Conservation (phyloP, 2,329 filamentous ascomycete genomes). For the Diaporthe sp. region DNA sequence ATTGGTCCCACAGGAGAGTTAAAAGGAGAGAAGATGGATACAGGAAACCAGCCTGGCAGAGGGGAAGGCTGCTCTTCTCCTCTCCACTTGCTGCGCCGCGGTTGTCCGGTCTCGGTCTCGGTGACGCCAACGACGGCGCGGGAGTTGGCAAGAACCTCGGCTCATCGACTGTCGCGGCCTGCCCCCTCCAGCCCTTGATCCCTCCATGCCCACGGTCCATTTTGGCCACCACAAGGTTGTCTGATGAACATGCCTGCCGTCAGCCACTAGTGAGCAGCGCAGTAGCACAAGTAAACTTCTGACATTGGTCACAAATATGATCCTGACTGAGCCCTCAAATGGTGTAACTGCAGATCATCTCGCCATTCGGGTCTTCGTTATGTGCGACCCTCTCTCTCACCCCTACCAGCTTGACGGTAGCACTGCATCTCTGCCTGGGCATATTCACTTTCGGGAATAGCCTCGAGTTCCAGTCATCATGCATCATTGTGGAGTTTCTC, state of each 20-base stretch:
- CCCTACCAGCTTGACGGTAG: too few relatives aligned
- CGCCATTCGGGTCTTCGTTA: not conserved
- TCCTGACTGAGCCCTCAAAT: not conserved
- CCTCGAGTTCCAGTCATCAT: not conserved
- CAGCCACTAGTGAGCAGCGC: not conserved
- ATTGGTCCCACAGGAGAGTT: conserved; percentile 8
- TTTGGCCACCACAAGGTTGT: not conserved
- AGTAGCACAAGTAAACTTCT: not conserved
- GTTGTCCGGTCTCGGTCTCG: conserved; percentile 20
- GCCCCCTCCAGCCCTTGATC: conserved; percentile 2
- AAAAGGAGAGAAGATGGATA: not conserved
- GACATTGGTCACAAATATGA: not conserved
- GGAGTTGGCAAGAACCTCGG: conserved; percentile 6
- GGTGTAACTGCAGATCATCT: not conserved
- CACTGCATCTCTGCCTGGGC: not conserved
- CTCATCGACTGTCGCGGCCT: conserved; percentile 6
- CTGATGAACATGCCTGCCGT: not conserved
- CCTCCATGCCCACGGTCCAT: not conserved
- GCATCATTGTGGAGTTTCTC: not conserved
- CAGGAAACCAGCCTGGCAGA: not conserved
- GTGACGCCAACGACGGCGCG: conserved; percentile 23
- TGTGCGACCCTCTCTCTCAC: not conserved
- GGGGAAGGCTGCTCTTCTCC: conserved; percentile 2
- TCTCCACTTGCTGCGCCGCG: conserved; percentile 1
- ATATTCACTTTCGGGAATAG: not conserved